Evolutionary conservation across 2,329 filamentous ascomycete genomes (phyloP), one percentile per base, ranked within the genome.

Genomic region (Gyromitra esculenta): DNA sequence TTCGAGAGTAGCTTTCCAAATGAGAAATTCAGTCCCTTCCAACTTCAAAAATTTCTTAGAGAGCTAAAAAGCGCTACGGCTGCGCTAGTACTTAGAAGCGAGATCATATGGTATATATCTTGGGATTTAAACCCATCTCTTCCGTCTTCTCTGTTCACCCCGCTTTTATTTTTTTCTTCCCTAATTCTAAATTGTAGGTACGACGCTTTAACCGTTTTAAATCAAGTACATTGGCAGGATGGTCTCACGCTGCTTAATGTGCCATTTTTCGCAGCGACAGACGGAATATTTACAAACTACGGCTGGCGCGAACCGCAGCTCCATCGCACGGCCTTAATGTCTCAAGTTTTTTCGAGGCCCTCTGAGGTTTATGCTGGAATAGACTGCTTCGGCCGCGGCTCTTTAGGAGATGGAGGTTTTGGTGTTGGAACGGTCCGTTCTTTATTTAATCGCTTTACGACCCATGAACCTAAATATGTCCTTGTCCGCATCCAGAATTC

Each of bases 371-470:
- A 82, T 75, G 84, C 85, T 73, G 85, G 85, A 3, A 82, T 86
- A 39, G 85, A 86, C 73, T 83, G 85, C 4, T 86, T 85, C 82
- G 85, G 85, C 6, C 85, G 86, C 66, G 85, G 85, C 59, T 81
- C 81, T 74, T 69, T 81, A 39, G 80, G 80, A 9, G 79, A 56
- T 45, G 80, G 80, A 4, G 80, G 80, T 13, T 81, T 80, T 71
- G 77, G 79, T 13, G 75, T 78, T 37, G 78, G 77, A 21, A 78
- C 70, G 18, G 77, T 79, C 52, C 45, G 77, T 67, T 43, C 31
- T 48, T 48, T 9, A 56, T 52, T 54, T 56, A 7, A n/a, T 43
- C 25, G 39, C 18, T 45, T 39, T 39, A 62, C 56, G 21, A 68
- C 18, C 65, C 63, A 56, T 21, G 50, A 15, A 41, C 37, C 15